Evolutionary conservation across 1,284 basidiomycete genomes (phyloP).

Genomic region (Malassezia psittaci): DNA sequence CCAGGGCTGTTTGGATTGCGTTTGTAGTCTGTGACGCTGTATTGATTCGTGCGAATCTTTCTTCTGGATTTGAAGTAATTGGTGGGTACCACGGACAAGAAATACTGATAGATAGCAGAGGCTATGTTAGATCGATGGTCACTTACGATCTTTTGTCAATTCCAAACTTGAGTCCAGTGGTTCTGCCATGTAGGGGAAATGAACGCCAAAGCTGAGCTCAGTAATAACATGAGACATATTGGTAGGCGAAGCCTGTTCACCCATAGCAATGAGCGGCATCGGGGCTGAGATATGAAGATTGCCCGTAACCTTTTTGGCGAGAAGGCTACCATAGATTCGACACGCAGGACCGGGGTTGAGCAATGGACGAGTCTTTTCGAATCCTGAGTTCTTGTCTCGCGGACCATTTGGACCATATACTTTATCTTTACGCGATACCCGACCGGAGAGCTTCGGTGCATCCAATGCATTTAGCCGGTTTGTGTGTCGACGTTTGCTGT

Average conservation of each 20-base stretch:
- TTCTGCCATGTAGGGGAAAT: conserved; percentile 89
- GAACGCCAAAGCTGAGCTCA: conserved; percentile 91
- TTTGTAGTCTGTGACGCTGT: conserved; percentile 87
- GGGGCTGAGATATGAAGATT: conserved; percentile 54
- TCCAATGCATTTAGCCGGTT: neutral
- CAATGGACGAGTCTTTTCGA: conserved; percentile 41
- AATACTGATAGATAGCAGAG: conserved; percentile 66
- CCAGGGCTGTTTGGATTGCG: conserved; percentile 65
- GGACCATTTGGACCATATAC: conserved; percentile 47
- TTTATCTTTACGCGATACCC: neutral
- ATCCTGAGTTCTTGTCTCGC: conserved; percentile 48
- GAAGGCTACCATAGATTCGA: conserved; percentile 71
- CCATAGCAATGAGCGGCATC: conserved; percentile 55
- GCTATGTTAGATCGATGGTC: neutral
- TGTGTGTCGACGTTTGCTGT: conserved; percentile 48
- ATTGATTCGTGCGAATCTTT: conserved; percentile 70
- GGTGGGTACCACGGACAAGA: conserved; percentile 85
- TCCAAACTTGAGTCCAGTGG: conserved; percentile 72
- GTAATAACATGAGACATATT: conserved; percentile 91
- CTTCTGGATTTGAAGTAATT: conserved; percentile 63
- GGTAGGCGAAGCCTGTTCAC: conserved; percentile 70
- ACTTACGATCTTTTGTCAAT: conserved; percentile 58
- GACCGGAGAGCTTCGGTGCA: neutral
- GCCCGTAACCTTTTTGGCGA: conserved; percentile 78
- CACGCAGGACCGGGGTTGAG: conserved; percentile 56